phyloP scores from a whole-genome alignment of 1,284 basidiomycete species.

The Thecaphora frezii region DNA sequence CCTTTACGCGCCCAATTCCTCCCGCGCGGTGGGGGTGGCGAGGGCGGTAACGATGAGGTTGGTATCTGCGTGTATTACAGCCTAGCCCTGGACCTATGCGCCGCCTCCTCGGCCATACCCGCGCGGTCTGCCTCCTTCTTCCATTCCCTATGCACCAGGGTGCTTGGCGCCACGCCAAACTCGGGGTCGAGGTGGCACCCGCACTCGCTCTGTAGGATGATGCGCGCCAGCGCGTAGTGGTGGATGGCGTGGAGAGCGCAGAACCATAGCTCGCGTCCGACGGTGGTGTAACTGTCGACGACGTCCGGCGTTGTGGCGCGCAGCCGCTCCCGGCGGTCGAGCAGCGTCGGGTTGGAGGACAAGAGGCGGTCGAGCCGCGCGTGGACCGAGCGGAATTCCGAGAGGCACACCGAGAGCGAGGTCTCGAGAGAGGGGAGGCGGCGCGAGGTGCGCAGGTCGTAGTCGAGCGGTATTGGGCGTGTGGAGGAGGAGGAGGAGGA shows the following conservation, averaged over 20 bases:
- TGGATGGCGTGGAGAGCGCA: conserved; percentile 51
- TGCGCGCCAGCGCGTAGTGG: conserved; percentile 50
- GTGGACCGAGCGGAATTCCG: conserved; percentile 6
- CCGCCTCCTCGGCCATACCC: too few species aligned
- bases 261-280: conserved; percentile 50
- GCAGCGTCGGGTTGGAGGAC: not conserved
- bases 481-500: too few species aligned
- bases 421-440: conserved; percentile 30
- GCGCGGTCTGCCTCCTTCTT: conserved; percentile 1
- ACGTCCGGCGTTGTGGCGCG: conserved; percentile 47
- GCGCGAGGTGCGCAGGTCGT: conserved; percentile 37
- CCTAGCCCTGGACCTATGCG: too few species aligned
- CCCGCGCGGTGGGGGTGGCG: too few species aligned
- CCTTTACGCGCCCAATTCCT: too few species aligned
- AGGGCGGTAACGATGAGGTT: too few species aligned
- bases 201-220: conserved; percentile 49
- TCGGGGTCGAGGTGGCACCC: conserved; percentile 31
- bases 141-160: conserved; percentile 41
- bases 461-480: conserved; percentile 3
- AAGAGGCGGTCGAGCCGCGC: too few species aligned
- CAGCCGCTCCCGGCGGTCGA: conserved; percentile 16
- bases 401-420: conserved; percentile 20
- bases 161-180: conserved; percentile 54
- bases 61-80: too few species aligned
- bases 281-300: conserved; percentile 33